Base-by-base conservation (phyloP, 228 moss, liverwort and hornwort genomes). In the Sphagnum magellanicum region DNA sequence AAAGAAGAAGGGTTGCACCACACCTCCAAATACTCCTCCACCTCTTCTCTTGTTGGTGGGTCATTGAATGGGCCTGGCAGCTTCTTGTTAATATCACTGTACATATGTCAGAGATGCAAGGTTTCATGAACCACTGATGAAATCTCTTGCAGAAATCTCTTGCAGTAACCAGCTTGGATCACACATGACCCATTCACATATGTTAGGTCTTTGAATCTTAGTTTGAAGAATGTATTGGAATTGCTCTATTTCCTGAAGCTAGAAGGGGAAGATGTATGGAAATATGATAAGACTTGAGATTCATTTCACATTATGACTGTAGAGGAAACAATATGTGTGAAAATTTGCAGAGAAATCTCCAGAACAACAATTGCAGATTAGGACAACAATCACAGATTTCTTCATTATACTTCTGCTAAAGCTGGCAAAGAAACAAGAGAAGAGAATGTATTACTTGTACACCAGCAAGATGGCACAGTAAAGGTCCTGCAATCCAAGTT, bases 51-150 rank as follows among this genome's bases (percentile, higher is more conserved):
- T 60, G 84, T 10, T 60, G 97, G 97, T 16, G 97, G 97, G 67
- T 97, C 91, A 68, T 88, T 75, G 66, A 83, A 80, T 48, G 83
- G 97, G 62, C 97, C 97, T 11, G 93, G 91, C 57, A 97, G 6
- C 55, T 66, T 82, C 81, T 91, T 97, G 79, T 97, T 97, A 75
- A 97, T 85, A 69, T 97, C 93, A 73, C 93, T 96, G 87, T 32
- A 70, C 48, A 64, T 7, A 62, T 16, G 49, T 32, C 32, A 32
- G 32, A 32, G 3, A 32, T 32, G 32, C 32, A 32, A 32, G 32
- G 32, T 32, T 32, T 32, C 32, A 32, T 32, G 32, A 32, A 32
- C 32, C 32, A 32, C 32, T 3, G 32, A 32, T 32, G 32, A 32
- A 32, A 32, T 32, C 32, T 32, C 32, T 32, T 32, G 32, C 32